A percentile compares a stretch with the other conserved stretches of the same genome.
phyloP scores from a whole-genome alignment of 306 rosid genomes.

The Pterocarpus macrocarpus region DNA sequence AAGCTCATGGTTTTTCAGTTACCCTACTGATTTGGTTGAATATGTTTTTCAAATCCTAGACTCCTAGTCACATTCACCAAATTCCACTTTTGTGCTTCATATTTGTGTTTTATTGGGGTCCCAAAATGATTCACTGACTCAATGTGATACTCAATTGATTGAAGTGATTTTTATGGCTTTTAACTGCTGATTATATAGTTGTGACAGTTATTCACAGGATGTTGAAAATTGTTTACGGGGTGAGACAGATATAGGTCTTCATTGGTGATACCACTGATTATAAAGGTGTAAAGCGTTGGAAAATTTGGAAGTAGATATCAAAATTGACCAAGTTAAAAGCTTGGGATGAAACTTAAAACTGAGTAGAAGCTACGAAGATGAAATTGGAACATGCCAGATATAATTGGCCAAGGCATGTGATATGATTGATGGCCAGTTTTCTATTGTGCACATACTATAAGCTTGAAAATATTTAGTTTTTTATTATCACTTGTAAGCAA shows the following conservation, averaged over 20 bases:
- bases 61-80: neutral
- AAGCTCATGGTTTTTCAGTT: slow-evolving; percentile 26
- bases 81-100: neutral
- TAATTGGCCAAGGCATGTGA: neutral
- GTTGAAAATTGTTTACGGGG: slow-evolving; percentile 18
- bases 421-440: slow-evolving; percentile 7
- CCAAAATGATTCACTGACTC: neutral
- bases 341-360: no score
- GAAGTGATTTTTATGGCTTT: neutral
- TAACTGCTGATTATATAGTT: neutral
- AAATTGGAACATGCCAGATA: no score
- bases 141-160: neutral
- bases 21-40: slow-evolving; percentile 16
- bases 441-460: slow-evolving; percentile 10
- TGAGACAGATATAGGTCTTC: slow-evolving; percentile 11
- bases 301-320: no score
- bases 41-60: slow-evolving; percentile 11
- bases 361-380: no score
- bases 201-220: neutral
- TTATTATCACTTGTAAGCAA: slow-evolving; percentile 15
- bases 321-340: no score
- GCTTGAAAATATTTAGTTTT: slow-evolving; percentile 20
- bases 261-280: neutral
- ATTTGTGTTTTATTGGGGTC: slow-evolving; percentile 4
- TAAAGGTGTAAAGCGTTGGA: neutral